Evolutionary conservation across 352 stramenopile species (phyloP), one percentile per base, ranked within the genome.

Genomic region (Phytophthora cactorum): DNA sequence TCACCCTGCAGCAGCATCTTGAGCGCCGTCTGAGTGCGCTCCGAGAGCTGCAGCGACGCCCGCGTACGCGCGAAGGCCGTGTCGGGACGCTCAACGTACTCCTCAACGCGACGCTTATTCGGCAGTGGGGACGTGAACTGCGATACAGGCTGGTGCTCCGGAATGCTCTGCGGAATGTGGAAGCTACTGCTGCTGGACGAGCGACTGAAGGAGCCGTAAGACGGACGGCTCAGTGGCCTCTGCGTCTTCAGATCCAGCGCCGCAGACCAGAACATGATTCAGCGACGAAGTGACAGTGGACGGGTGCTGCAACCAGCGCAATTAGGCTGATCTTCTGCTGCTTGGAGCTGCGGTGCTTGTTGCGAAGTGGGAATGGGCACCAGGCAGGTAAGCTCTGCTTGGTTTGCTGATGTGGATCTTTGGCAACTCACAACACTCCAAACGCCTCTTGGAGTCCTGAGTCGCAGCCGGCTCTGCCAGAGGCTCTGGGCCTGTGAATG

Each of bases 91-190:
- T 78, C 71, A 14, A 60, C 25, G 31, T 78, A 78, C 54, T 78
- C 71, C 31, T 78, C 71, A 6, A 77, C 45, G 15, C 58, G 71
- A 34, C 66, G 56, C 38, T 47, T 5, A 27, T 74, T 59, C 29
- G 61, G 61, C 29, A 75, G 28, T 15, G 84, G 84, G 2, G 82
- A 85, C 43, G 70, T 75, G 44, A 92, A 92, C 38, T 89, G 82
- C 6, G 79, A 80, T 36, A 91, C 64, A 15, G 75, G 77, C 45
- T 91, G 79, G 77, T 93, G 75, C 55, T 93, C 84, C 2, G 84
- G 84, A 59, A 93, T 93, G 63, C 83, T 92, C 69, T 90, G 72
- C 15, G 84, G 82, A 55, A 92, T 89, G 61, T 79, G 79, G 56
- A 89, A 87, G 67, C 66, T 78, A 49, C 62, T 70, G 47, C 47